Conservation (phyloP, 2,329 filamentous ascomycete genomes). For the Scleromitrula shiraiana region DNA sequence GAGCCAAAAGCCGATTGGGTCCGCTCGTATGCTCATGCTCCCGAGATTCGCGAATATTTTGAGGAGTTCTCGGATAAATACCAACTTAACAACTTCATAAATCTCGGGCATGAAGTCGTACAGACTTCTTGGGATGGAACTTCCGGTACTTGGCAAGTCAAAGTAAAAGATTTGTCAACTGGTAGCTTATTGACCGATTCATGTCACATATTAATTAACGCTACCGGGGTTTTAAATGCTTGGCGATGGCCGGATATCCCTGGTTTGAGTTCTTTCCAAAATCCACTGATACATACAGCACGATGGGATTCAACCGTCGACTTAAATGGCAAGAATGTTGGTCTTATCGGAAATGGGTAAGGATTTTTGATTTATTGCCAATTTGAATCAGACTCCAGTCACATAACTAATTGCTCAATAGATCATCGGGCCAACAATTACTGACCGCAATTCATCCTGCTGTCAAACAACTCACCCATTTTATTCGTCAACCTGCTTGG, state of each 20-base stretch:
- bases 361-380: no score
- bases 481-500: no score
- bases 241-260: slow-evolving; percentile 55
- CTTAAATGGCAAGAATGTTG: slow-evolving; percentile 38
- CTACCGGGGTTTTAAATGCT: slow-evolving; percentile 42
- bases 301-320: slow-evolving; percentile 49
- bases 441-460: no score
- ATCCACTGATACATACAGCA: slow-evolving; percentile 48
- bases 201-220: slow-evolving; percentile 42
- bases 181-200: slow-evolving; percentile 29
- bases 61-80: slow-evolving; percentile 54
- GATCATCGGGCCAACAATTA: no score
- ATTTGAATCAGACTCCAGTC: no score
- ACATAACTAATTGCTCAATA: no score
- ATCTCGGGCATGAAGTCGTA: slow-evolving; percentile 47
- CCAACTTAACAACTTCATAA: slow-evolving; percentile 51
- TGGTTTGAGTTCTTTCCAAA: slow-evolving; percentile 40
- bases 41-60: slow-evolving; percentile 61
- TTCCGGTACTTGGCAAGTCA: slow-evolving; percentile 33
- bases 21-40: slow-evolving; percentile 23
- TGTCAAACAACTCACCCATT: no score
- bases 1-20: slow-evolving; percentile 26
- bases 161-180: slow-evolving; percentile 5
- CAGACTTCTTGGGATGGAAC: slow-evolving; percentile 46
- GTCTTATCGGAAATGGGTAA: slow-evolving; percentile 42